Conservation (phyloP, 2,329 filamentous ascomycete genomes). For the Aspergillus fumigatus region DNA sequence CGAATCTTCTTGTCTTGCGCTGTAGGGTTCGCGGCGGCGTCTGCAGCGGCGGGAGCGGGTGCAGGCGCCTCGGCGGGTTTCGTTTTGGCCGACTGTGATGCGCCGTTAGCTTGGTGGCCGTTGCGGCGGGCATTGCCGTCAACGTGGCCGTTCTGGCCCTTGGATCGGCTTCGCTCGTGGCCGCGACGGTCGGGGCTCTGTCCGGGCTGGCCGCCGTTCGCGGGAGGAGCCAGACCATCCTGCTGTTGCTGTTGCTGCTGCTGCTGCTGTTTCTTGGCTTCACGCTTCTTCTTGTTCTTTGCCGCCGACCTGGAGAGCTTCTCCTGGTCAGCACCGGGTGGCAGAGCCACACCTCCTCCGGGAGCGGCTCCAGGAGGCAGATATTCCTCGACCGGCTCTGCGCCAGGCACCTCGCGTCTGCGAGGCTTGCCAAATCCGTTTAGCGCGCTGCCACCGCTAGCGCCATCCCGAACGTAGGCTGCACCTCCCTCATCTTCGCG, state of each 20-base stretch:
- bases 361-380: constrained; percentile 66
- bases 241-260: constrained; percentile 23
- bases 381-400: constrained; percentile 64
- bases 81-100: constrained; percentile 31
- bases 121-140: constrained; percentile 25
- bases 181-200: constrained; percentile 62
- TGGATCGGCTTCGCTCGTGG: constrained; percentile 52
- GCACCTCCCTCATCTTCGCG: constrained; percentile 94
- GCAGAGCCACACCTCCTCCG: constrained; percentile 61
- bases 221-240: constrained; percentile 54
- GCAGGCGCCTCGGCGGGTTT: constrained; percentile 26
- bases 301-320: constrained; percentile 75
- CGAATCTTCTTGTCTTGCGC: constrained; percentile 93
- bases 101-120: constrained; percentile 18
- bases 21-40: constrained; percentile 45
- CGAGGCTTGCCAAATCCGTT: constrained; percentile 76
- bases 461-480: constrained; percentile 77
- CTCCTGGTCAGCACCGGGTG: constrained; percentile 61
- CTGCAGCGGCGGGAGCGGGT: constrained; percentile 19
- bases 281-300: constrained; percentile 99
- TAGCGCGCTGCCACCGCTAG: constrained; percentile 52
- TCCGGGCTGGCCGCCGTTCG: constrained; percentile 23
- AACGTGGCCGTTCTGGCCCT: constrained; percentile 34
- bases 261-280: constrained; percentile 89
- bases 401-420: constrained; percentile 79